These are phyloP conservation scores for Suhomyces anneliseae DNA, from an alignment of 1,139 yeast species.

Conservation along the genomic window DNA sequence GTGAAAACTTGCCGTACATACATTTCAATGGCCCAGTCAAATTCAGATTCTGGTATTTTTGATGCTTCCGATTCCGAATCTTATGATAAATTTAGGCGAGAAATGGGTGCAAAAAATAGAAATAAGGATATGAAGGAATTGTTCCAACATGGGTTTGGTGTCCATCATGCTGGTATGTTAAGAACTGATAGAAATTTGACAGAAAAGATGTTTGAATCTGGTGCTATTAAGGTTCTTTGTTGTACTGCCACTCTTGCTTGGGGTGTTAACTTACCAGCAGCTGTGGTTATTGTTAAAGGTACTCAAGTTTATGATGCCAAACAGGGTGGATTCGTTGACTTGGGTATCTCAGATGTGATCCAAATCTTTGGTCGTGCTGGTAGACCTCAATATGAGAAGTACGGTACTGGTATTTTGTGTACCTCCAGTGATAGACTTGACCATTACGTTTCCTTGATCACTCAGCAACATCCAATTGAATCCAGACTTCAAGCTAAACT, in stretches of 20 bases:
- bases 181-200: conserved; percentile 87
- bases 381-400: conserved; percentile 92
- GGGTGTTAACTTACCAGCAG: conserved; percentile 99
- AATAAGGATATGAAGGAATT: conserved; percentile 81
- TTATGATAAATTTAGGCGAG: conserved; percentile 55
- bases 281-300: conserved; percentile 94
- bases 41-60: conserved; percentile 57
- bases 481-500: conserved; percentile 74
- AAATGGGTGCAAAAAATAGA: conserved; percentile 65
- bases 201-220: conserved; percentile 81
- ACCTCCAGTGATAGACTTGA: conserved; percentile 81
- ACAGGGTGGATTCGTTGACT: conserved; percentile 89
- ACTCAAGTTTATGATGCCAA: conserved; percentile 95
- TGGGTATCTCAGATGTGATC: conserved; percentile 94
- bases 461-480: conserved; percentile 97
- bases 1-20: conserved; percentile 76
- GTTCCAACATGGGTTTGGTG: conserved; percentile 81
- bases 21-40: conserved; percentile 64
- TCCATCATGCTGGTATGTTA: conserved; percentile 97
- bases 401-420: conserved; percentile 89
- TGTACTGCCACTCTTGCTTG: conserved; percentile 98
- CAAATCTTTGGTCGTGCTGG: conserved; percentile 99
- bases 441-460: conserved; percentile 80
- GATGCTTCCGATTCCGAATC: conserved; percentile 56
- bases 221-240: conserved; percentile 85